Conservation (phyloP, 2,329 filamentous ascomycete species). For the Trichoderma sp. region DNA sequence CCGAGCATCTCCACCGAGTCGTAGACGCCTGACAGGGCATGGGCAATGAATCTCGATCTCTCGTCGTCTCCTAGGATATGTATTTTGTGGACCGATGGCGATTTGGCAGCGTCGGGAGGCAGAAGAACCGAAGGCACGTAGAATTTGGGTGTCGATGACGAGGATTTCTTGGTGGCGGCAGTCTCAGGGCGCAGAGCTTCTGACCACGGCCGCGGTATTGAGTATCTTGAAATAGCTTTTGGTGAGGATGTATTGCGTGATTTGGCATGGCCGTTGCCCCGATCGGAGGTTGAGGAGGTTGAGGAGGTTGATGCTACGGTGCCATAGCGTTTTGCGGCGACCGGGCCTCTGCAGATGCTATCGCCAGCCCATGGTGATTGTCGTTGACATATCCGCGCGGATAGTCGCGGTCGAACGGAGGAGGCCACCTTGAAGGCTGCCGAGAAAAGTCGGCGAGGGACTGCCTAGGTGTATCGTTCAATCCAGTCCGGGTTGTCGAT, state of each 20-base stretch:
- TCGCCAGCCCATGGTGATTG: conserved; percentile 43
- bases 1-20: conserved; percentile 43
- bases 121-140: conserved; percentile 43
- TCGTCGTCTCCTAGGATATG: conserved; percentile 47
- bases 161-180: conserved; percentile 21
- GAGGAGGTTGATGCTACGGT: conserved; percentile 33
- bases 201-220: conserved; percentile 31
- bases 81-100: conserved; percentile 43
- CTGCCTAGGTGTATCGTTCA: neutral
- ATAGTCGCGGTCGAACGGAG: conserved; percentile 46
- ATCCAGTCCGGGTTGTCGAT: neutral
- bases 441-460: conserved; percentile 1
- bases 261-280: conserved; percentile 29
- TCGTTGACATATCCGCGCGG: conserved; percentile 45
- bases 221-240: conserved; percentile 26
- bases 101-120: conserved; percentile 36
- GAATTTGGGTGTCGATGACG: conserved; percentile 29
- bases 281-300: conserved; percentile 15
- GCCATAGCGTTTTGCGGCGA: conserved; percentile 40
- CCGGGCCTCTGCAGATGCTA: conserved; percentile 43
- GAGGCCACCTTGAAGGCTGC: conserved; percentile 39
- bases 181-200: conserved; percentile 28
- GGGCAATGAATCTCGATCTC: conserved; percentile 45
- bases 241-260: conserved; percentile 30
- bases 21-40: conserved; percentile 45